phyloP scores from a whole-genome alignment of 106 monocot species.

The Phalaenopsis aphrodite region DNA sequence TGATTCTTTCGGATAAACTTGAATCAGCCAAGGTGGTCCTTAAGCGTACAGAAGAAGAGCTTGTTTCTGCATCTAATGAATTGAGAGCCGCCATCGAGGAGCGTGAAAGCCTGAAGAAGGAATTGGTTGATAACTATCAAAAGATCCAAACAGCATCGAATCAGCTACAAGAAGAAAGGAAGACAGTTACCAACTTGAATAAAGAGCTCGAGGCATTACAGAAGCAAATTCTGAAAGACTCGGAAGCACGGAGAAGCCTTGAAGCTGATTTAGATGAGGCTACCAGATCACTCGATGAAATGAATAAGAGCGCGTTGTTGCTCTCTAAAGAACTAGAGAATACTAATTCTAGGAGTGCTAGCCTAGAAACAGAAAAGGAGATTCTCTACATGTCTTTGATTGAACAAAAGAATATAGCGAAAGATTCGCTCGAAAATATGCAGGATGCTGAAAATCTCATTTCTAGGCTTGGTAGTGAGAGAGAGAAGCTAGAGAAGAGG shows the following conservation, averaged over 20 bases:
- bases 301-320: conserved; percentile 46
- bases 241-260: conserved; percentile 42
- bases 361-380: conserved; percentile 76
- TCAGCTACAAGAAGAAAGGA: conserved; percentile 63
- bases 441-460: conserved; percentile 81
- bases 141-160: conserved; percentile 28
- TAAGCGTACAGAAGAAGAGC: conserved; percentile 37
- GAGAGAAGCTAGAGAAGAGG: conserved; percentile 48
- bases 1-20: conserved; percentile 53
- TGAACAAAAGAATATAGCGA: conserved; percentile 50
- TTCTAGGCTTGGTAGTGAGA: conserved; percentile 47
- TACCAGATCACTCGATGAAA: conserved; percentile 69
- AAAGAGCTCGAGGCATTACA: conserved; percentile 51
- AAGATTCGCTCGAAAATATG: conserved; percentile 65
- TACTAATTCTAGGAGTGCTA: conserved; percentile 26
- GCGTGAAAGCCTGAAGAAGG: conserved; percentile 54
- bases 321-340: conserved; percentile 73
- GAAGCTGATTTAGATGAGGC: conserved; percentile 63
- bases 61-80: conserved; percentile 31
- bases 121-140: conserved; percentile 52
- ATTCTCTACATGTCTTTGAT: conserved; percentile 47
- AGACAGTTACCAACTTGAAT: conserved; percentile 34
- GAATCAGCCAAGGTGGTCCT: conserved; percentile 33
- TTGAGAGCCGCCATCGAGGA: conserved; percentile 36
- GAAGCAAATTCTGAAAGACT: conserved; percentile 43